phyloP scores from a whole-genome alignment of 163 green algal species.

The Scenedesmus sp. region DNA sequence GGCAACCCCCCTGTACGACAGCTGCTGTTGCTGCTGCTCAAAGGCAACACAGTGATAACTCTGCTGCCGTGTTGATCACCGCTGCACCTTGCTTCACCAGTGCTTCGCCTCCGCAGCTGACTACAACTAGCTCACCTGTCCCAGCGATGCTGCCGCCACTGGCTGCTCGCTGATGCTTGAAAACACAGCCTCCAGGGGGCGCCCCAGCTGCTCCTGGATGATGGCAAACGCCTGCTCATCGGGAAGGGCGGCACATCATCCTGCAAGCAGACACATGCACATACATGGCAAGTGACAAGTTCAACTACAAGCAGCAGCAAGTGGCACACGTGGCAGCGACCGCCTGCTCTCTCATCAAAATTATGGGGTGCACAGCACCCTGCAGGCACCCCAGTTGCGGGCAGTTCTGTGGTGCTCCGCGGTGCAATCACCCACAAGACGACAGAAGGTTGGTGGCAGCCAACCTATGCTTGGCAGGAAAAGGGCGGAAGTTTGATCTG shows the following conservation, averaged over 20 bases:
- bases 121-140: slow-evolving; percentile 77
- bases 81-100: not conserved
- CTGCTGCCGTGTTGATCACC: too few species aligned
- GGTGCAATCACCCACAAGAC: too few species aligned
- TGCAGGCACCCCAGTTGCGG: slow-evolving; percentile 60
- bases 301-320: not conserved
- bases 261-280: slow-evolving; percentile 59
- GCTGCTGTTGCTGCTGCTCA: not conserved
- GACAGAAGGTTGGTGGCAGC: too few species aligned
- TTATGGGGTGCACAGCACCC: slow-evolving; percentile 75
- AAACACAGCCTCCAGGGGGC: slow-evolving; percentile 92
- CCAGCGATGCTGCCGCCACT: slow-evolving; percentile 94
- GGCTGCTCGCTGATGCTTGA: slow-evolving; percentile 89
- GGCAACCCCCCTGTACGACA: not conserved
- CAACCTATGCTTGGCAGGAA: not conserved
- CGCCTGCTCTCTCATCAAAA: not conserved
- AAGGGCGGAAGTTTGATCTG: too few species aligned
- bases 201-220: slow-evolving; percentile 91
- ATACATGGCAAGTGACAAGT: not conserved
- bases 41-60: too few species aligned
- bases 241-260: slow-evolving; percentile 98
- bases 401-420: too few species aligned
- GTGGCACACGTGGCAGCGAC: slow-evolving; percentile 66
- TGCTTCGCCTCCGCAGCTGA: not conserved
- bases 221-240: slow-evolving; percentile 95